These are phyloP conservation scores for Fonsecaea erecta DNA, from an alignment of 2,329 filamentous ascomycete genomes.

Conservation along the genomic window DNA sequence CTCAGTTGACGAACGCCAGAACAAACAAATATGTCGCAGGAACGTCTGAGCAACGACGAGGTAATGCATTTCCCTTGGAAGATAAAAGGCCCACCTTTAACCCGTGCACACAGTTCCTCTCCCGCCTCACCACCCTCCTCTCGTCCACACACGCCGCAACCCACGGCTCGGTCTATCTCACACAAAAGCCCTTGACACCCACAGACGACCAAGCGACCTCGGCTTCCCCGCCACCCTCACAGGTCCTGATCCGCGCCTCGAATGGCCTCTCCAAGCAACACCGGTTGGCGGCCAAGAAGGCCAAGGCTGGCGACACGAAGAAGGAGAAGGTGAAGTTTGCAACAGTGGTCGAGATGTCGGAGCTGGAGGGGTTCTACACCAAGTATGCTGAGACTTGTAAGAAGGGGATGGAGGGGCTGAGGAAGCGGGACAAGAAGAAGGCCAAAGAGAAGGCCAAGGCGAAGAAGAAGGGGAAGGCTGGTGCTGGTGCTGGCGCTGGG, in stretches of 20 bases:
- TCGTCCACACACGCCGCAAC: conserved; percentile 45
- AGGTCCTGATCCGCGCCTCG: conserved; percentile 80
- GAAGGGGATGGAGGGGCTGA: conserved; percentile 81
- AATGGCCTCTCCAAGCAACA: conserved; percentile 69
- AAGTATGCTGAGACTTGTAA: conserved; percentile 92
- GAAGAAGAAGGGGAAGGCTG: conserved; percentile 62
- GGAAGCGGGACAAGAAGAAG: conserved; percentile 91
- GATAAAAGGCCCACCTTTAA: neutral
- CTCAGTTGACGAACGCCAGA: neutral
- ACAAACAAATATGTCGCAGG: conserved; percentile 23
- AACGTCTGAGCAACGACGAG: conserved; percentile 49
- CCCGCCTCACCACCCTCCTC: conserved; percentile 47
- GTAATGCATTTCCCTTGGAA: conserved; percentile 37
- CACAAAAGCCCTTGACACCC: conserved; percentile 48
- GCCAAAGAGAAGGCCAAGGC: conserved; percentile 78
- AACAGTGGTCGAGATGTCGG: conserved; percentile 77
- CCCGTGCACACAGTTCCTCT: conserved; percentile 47
- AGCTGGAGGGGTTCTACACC: conserved; percentile 78
- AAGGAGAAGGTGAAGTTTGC: conserved; percentile 75
- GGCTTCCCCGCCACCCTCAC: conserved; percentile 57
- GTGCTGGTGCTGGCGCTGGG: neutral
- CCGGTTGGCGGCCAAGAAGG: conserved; percentile 42
- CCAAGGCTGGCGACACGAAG: conserved; percentile 52
- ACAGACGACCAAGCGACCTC: conserved; percentile 54
- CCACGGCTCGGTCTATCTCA: conserved; percentile 51